Evolutionary conservation across 345 rosid species (phyloP).

Genomic region (Rhodamnia rubescens): DNA sequence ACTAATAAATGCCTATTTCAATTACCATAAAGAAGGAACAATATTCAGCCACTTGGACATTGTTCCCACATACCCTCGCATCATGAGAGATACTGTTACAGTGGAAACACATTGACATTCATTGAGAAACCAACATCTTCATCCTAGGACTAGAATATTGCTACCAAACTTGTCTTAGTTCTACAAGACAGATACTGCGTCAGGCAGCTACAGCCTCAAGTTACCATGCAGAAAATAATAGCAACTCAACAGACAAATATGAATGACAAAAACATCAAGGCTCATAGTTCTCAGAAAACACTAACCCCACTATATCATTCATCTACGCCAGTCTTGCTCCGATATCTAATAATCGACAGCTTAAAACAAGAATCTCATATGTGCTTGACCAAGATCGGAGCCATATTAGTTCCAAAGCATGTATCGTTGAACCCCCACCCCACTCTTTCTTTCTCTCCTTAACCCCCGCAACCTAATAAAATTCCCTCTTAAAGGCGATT

Average conservation of each 20-base stretch:
- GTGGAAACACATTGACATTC: background rate
- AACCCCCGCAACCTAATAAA: background rate
- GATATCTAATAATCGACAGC: background rate
- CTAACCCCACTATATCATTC: background rate
- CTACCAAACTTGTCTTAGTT: background rate
- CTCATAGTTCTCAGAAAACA: background rate
- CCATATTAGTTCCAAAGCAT: background rate
- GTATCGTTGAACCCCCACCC: background rate
- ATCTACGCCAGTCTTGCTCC: background rate
- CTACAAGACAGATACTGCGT: background rate
- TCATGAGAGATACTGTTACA: background rate
- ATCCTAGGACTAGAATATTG: background rate
- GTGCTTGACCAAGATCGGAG: background rate
- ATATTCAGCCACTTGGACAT: background rate
- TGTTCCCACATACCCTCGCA: background rate
- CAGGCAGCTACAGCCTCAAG: background rate
- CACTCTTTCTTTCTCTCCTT: background rate
- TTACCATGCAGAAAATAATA: background rate
- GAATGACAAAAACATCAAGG: background rate
- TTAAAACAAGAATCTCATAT: background rate
- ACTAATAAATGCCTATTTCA: background rate
- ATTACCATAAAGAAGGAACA: background rate
- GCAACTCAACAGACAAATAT: background rate
- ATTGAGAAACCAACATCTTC: background rate
- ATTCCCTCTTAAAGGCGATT: background rate